Base-by-base conservation (phyloP, 768 basidiomycete species). In the Panellus pusillus region DNA sequence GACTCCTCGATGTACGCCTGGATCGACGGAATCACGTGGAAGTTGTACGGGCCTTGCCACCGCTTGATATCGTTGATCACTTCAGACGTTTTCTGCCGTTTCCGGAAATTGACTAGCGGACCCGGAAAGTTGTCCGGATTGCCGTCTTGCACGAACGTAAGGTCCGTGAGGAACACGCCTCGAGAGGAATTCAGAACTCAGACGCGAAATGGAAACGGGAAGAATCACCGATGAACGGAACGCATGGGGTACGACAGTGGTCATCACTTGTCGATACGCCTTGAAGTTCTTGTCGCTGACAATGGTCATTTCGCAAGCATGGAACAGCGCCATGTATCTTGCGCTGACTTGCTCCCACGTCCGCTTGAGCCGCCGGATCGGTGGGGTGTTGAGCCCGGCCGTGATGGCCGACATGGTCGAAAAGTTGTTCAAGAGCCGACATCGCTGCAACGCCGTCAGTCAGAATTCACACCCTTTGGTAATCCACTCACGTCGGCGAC, bases 141-240 rank as follows among this genome's bases (percentile, higher is more conserved):
- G 9, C 96, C 97, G 62, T 98, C 97, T 71, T 97, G 93, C 67
- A 97, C 96, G 71, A 98, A 98, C n/a, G 94, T 95, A 57, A 98
- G 76, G 7, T 90, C 92, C 6, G 96, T 95, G 24, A 99, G 82
- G 75, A 96, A 98, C 50, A 98, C 90, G 64, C 97, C 96, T 97
- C 62, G 0, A 54, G 9, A 14, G 15, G 12, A 35, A 1, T 12
- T 62, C 15, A 57, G 36, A n/a, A 38, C 37, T 47, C 27, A 51
- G 43, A 58, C 55, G 29, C 18, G 15, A 35, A 24, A 12, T 38
- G 36, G 6, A 39, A 13, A 27, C 19, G 11, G 18, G 47, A 37
- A 6, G 29, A 31, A 24, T 61, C 61, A 95, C 96, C 96, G 51
- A 98, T 87, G 72, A 98, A 98, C 7, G 96, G 96, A 0, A 98